Conservation (phyloP, 495 filamentous ascomycete genomes). For the Pseudoneurospora amorphoporcata region DNA sequence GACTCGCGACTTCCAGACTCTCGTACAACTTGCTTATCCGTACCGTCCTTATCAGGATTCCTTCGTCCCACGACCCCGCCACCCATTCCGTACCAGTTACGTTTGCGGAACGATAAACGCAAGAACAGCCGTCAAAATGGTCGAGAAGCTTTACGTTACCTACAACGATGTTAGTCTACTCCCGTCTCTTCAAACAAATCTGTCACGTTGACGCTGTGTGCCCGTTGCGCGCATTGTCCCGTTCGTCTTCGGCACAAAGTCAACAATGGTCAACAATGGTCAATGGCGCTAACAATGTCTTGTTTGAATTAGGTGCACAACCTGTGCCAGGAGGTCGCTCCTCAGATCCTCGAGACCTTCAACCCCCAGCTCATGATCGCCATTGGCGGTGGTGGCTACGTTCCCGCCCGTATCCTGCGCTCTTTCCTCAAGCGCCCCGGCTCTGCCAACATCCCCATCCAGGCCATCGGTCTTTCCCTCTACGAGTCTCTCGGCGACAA, state of each 20-base stretch:
- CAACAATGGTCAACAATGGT: background rate
- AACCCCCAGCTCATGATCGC: conserved; percentile 95
- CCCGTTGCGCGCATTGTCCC: background rate
- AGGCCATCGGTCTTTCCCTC: conserved; percentile 94
- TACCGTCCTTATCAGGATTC: background rate
- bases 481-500: conserved; percentile 72
- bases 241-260: background rate
- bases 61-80: background rate
- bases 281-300: background rate
- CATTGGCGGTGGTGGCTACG: conserved; percentile 95
- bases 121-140: conserved; percentile 43
- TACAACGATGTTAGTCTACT: conserved; percentile 72
- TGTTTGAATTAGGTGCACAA: conserved; percentile 68
- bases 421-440: conserved; percentile 92
- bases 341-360: conserved; percentile 70
- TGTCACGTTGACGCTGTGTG: background rate
- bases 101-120: conserved; percentile 1
- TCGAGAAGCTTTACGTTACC: conserved; percentile 85
- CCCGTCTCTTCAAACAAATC: background rate
- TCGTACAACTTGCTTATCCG: background rate
- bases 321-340: conserved; percentile 78
- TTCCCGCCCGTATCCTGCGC: conserved; percentile 91
- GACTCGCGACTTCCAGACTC: background rate
- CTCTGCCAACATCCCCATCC: conserved; percentile 92
- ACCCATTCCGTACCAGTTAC: background rate